Conservation (phyloP, 2,329 filamentous ascomycete genomes). For the Fusarium odoratissimum region DNA sequence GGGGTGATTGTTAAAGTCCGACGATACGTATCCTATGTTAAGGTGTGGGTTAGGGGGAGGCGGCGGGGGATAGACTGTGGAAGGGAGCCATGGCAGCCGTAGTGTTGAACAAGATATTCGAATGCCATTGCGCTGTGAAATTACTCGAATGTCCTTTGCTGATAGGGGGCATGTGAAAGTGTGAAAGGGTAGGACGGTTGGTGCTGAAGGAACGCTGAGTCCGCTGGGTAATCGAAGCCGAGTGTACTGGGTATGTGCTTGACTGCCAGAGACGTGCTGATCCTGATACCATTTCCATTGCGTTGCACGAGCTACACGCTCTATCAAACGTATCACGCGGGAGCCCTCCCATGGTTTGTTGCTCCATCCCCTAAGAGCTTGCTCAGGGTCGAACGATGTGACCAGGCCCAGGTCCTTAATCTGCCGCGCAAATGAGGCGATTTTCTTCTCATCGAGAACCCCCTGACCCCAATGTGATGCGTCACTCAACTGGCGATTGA, state of each 20-base stretch:
- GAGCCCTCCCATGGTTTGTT: constrained; percentile 89
- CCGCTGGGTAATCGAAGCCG: constrained; percentile 78
- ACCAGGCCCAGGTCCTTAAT: constrained; percentile 55
- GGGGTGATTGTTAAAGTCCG: constrained; percentile 98
- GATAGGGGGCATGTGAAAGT: constrained; percentile 96
- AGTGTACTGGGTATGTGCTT: constrained; percentile 68
- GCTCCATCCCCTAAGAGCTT: constrained; percentile 69
- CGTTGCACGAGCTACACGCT: constrained; percentile 82
- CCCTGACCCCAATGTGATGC: constrained; percentile 88
- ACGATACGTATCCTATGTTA: constrained; percentile 96
- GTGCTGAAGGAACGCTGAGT: constrained; percentile 84
- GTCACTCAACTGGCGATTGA: constrained; percentile 86
- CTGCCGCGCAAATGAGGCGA: constrained; percentile 63
- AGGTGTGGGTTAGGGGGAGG: constrained; percentile 82
- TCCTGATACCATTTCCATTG: constrained; percentile 92
- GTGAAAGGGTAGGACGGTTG: constrained; percentile 95
- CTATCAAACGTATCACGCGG: constrained; percentile 82
- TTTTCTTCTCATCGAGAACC: constrained; percentile 67
- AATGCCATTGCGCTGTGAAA: constrained; percentile 93
- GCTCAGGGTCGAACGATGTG: constrained; percentile 51
- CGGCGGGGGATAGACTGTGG: constrained; percentile 85
- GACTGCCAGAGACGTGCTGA: constrained; percentile 72
- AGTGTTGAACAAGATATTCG: constrained; percentile 93
- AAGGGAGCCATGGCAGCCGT: constrained; percentile 85
- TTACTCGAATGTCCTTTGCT: constrained; percentile 89